Base-by-base conservation (phyloP, 139 green algal genomes). In the Zygnema cylindricum region DNA sequence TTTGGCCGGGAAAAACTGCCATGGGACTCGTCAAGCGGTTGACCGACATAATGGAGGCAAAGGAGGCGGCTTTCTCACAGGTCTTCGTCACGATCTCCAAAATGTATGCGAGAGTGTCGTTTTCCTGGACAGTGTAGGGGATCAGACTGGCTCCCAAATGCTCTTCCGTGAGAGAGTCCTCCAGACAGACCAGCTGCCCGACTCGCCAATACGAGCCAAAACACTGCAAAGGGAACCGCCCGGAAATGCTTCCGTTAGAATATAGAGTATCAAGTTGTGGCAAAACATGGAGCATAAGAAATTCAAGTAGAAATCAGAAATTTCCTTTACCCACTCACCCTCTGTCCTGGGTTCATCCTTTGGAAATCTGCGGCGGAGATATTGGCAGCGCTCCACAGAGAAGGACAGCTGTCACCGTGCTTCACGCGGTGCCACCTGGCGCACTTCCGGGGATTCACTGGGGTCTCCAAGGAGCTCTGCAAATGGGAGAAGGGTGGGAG, bases 221-320 rank as follows among this genome's bases (percentile, higher is more conserved):
- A 69, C 83, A 88, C 57, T 84, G 83, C 69, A 84, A n/a, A n/a
- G n/a, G n/a, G 71, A 42, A 7, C n/a, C n/a, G n/a, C n/a, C n/a
- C n/a, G n/a, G n/a, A n/a, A n/a, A n/a, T n/a, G n/a, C n/a, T n/a
- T n/a, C n/a, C n/a, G n/a, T n/a, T n/a, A n/a, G n/a, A n/a, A n/a
- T n/a, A n/a, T n/a, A n/a, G n/a, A n/a, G n/a, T n/a, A n/a, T n/a
- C n/a, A n/a, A n/a, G n/a, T n/a, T n/a, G n/a, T n/a, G n/a, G n/a
- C n/a, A n/a, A n/a, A n/a, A n/a, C n/a, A n/a, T n/a, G n/a, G n/a
- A n/a, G n/a, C n/a, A n/a, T n/a, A n/a, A n/a, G n/a, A n/a, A n/a
- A n/a, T n/a, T n/a, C n/a, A n/a, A n/a, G n/a, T n/a, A n/a, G n/a
- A n/a, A n/a, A n/a, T n/a, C n/a, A n/a, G n/a, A n/a, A n/a, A n/a